Evolutionary conservation across 2,329 filamentous ascomycete genomes (phyloP).

Genomic region (Trichoderma atroviride): DNA sequence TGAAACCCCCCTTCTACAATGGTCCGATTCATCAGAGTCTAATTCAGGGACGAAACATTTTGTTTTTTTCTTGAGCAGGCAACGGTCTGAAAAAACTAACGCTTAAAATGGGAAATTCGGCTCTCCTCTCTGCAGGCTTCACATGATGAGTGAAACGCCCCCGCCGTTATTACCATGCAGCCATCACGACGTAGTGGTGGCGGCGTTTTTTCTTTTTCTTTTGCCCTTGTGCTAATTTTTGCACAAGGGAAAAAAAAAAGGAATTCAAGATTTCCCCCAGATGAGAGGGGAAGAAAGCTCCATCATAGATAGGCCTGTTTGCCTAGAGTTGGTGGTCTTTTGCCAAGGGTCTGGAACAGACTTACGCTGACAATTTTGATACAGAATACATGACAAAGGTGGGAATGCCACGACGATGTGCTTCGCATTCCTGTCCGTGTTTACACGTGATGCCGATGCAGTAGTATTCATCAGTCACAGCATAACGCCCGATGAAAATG

Average conservation of each 20-base stretch:
- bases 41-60: neutral
- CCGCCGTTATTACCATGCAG: constrained; percentile 15
- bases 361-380: neutral
- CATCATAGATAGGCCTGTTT: no score
- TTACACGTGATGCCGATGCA: neutral
- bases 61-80: neutral
- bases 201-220: neutral
- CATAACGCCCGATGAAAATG: neutral
- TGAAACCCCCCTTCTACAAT: neutral
- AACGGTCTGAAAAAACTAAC: neutral
- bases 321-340: neutral
- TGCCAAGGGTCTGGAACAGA: neutral
- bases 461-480: neutral
- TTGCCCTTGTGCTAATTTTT: neutral
- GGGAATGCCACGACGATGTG: neutral
- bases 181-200: constrained; percentile 3
- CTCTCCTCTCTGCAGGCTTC: constrained; percentile 7
- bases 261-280: no score
- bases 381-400: neutral
- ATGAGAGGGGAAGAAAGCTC: neutral
- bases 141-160: neutral
- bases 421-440: neutral
- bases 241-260: neutral
- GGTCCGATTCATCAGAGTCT: neutral
- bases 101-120: neutral